Base-by-base conservation (phyloP, 192 early-diverging fungal species). In the Helicostylum pulchrum region DNA sequence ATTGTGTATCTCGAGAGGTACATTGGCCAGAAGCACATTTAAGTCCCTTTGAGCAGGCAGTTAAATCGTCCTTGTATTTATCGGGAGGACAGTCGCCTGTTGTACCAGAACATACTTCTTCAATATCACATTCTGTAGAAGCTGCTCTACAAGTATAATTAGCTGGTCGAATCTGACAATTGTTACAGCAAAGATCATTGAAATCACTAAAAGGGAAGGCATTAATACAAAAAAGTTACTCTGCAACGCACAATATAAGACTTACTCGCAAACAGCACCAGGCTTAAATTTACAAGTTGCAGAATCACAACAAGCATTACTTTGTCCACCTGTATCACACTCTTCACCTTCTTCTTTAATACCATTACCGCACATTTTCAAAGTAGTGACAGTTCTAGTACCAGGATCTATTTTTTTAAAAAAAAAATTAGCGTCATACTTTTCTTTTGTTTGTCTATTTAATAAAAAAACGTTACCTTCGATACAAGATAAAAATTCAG, bases 281-380 rank as follows among this genome's bases (percentile, higher is more conserved):
- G 75, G 7, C 62, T 91, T 93, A 48, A 94, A 80, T 66, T 84
- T 91, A 77, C 96, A 98, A 1, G 90, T 93, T 2, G 77, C 65
- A 5, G 82, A 85, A 68, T 91, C 78, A 67, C 96, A 98, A 74
- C 96, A 98, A 21, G 81, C 82, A 55, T 94, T 91, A 56, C 86
- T 83, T 21, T 84, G 82, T 20, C 80, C 71, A 11, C 92, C 92
- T 68, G 92, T 92, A 72, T 98, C 96, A 74, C 96, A 98, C 55
- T 98, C 87, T 77, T 98, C 96, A 66, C 88, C 88, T 4, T 74
- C 57, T 77, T 98, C 96, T 62, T 86, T 85, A 60, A 98, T 84
- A 3, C 96, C 96, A 72, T 98, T 98, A 42, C 96, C 96, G 75
- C 96, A 98, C 76, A 98, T 95, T 31, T 88, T 81, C 9, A 85